These are phyloP conservation scores for Elongisporangium undulatum DNA, from an alignment of 352 stramenopile genomes.

Conservation along the genomic window DNA sequence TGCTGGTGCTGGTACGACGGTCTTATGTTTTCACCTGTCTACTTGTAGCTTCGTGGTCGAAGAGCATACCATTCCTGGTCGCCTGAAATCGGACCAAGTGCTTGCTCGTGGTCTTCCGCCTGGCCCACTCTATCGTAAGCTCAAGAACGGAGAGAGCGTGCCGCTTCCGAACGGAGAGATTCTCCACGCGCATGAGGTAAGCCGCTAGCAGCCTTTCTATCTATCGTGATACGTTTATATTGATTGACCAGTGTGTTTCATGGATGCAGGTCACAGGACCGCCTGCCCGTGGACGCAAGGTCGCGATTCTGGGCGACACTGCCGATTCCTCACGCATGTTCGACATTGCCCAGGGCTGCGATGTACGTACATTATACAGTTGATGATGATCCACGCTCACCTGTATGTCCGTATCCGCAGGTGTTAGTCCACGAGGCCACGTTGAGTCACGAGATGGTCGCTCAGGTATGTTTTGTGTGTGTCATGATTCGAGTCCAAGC, in stretches of 20 bases:
- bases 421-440: constrained; percentile 88
- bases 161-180: constrained; percentile 71
- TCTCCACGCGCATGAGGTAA: constrained; percentile 80
- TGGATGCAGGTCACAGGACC: constrained; percentile 48
- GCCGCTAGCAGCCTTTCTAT: not conserved
- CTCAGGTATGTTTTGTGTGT: constrained; percentile 26
- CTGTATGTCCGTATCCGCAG: constrained; percentile 14
- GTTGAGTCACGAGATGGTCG: constrained; percentile 63
- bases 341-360: constrained; percentile 68
- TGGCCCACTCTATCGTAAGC: constrained; percentile 85
- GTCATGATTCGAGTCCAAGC: not conserved
- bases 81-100: constrained; percentile 83
- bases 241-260: not conserved
- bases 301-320: constrained; percentile 76
- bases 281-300: constrained; percentile 56
- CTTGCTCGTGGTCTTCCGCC: constrained; percentile 74
- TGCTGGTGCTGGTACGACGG: not conserved
- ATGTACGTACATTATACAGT: constrained; percentile 29
- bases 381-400: not conserved
- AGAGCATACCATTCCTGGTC: constrained; percentile 69
- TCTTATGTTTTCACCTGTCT: constrained; percentile 1
- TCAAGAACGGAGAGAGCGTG: constrained; percentile 88
- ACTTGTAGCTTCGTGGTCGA: constrained; percentile 71
- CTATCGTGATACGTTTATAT: constrained; percentile 1
- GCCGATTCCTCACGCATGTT: constrained; percentile 70